These are phyloP conservation scores for Isatis lusitanica DNA, from an alignment of 441 rosid species.

Conservation along the genomic window DNA sequence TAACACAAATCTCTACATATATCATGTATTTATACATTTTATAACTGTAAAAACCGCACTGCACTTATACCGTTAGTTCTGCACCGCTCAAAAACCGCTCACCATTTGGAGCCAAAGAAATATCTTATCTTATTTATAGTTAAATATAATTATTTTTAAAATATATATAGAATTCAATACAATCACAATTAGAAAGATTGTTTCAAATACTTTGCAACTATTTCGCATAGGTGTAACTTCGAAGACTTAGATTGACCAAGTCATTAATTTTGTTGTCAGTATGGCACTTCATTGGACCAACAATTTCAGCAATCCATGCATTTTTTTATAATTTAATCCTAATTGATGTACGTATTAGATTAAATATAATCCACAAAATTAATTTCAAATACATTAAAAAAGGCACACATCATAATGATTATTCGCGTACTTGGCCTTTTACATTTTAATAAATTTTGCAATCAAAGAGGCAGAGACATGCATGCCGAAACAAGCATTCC, in stretches of 20 bases:
- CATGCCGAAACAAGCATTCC: constrained; percentile 34
- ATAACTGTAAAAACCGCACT: too few species aligned
- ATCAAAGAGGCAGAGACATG: constrained; percentile 38
- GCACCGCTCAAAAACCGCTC: too few species aligned
- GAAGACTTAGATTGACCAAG: constrained; percentile 30
- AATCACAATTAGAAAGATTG: too few species aligned
- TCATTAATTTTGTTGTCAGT: constrained; percentile 20
- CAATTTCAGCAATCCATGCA: constrained; percentile 24
- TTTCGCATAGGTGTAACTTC: not conserved
- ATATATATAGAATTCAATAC: too few species aligned
- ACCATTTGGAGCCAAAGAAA: too few species aligned
- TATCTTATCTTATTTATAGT: too few species aligned
- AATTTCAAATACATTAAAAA: not conserved
- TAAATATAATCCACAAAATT: constrained; percentile 8
- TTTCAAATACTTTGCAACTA: not conserved
- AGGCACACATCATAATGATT: constrained; percentile 17
- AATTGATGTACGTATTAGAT: not conserved
- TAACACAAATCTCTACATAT: too few species aligned
- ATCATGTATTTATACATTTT: too few species aligned
- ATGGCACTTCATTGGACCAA: constrained; percentile 32
- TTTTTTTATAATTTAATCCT: not conserved
- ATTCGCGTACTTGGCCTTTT: not conserved
- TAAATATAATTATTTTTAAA: too few species aligned
- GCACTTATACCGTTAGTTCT: too few species aligned
- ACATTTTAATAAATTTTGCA: not conserved